Evolutionary conservation across 805 yeast genomes (phyloP), one percentile per base, ranked within the genome.

Genomic region (Lachancea kluyveri): DNA sequence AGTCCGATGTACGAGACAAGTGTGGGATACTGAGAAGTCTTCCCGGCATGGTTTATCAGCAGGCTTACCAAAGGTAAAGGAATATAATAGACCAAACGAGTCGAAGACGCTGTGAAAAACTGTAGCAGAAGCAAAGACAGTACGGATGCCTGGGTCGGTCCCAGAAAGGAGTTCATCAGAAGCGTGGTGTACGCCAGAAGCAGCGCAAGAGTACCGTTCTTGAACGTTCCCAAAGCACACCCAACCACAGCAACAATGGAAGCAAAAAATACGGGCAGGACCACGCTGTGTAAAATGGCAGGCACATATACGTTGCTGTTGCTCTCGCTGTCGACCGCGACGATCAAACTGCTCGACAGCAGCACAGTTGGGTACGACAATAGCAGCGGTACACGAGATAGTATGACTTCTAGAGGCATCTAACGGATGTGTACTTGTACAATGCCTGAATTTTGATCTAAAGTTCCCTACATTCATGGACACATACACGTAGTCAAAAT

Each of bases 321-420:
- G 17, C 21, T 27, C 24, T 24, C 26, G 16, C 36, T 40, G 13
- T 33, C 41, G 20, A 30, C 35, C 8, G 47, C 43, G 23, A 52
- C 31, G 13, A 55, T 44, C 21, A 53, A 33, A 28, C 40, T 45
- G 36, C 50, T 44, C 18, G 60, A 49, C 21, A 57, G 36, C 8
- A 57, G 41, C 17, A 57, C 42, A 6, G 60, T 52, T 16, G 62
- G 59, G 35, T 46, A 52, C 19, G 58, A 47, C 11, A 57, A 41
- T 19, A 54, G 24, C 29, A 57, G 26, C 10, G 62, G 62, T 9
- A 57, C 45, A 25, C 43, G 45, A 5, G 54, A 42, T 19, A 54
- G 32, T 6, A 39, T 21, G 13, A 22, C 36, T 16, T 32, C 36
- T 22, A 32, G 22, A 6, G 13, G 27, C 31, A 27, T 6, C n/a